Conservation (phyloP, 2,329 filamentous ascomycete species). For the Phaeosphaeria sp. region DNA sequence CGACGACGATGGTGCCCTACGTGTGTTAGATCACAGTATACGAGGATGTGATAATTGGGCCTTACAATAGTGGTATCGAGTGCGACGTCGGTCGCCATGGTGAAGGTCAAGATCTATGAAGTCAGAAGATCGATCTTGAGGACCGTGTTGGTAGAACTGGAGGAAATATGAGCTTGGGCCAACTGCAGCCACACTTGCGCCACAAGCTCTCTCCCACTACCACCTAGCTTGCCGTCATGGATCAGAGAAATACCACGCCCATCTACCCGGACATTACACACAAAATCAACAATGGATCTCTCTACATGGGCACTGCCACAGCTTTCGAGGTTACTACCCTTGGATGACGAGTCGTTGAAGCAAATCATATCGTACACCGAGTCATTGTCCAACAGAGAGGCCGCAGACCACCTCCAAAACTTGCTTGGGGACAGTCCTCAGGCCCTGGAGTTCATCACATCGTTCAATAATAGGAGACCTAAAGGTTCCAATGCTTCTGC, state of each 20-base stretch:
- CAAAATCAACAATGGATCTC: constrained; percentile 46
- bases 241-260: constrained; percentile 15
- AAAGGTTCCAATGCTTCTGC: constrained; percentile 30
- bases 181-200: constrained; percentile 19
- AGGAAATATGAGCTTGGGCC: constrained; percentile 11
- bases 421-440: constrained; percentile 85
- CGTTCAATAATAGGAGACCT: constrained; percentile 71
- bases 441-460: constrained; percentile 73
- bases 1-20: constrained; percentile 81
- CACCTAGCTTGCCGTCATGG: constrained; percentile 17
- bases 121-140: constrained; percentile 9
- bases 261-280: constrained; percentile 3
- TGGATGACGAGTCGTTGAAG: constrained; percentile 83
- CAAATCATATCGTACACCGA: constrained; percentile 84
- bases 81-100: constrained; percentile 68
- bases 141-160: constrained; percentile 23
- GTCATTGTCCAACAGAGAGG: constrained; percentile 76
- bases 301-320: constrained; percentile 69
- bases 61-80: constrained; percentile 86
- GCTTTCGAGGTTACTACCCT: constrained; percentile 78
- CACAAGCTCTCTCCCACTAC: constrained; percentile 21
- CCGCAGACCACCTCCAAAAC: constrained; percentile 84
- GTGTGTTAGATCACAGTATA: constrained; percentile 7
- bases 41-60: no score
- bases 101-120: constrained; percentile 4